Base-by-base conservation (phyloP, 176 grass and related monocot species). In the Musa schizocarpa region DNA sequence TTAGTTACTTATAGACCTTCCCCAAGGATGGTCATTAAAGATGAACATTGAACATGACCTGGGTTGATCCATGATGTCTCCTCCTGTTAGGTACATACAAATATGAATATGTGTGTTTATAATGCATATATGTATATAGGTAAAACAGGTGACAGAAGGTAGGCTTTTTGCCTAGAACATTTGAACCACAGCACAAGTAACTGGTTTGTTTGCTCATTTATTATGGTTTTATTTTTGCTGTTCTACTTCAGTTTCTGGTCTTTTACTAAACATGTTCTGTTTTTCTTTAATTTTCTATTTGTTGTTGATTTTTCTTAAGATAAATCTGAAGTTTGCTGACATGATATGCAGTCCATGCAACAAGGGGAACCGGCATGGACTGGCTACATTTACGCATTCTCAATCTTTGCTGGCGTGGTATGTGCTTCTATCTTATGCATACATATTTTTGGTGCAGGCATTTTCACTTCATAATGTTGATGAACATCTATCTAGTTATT, bases 381-480 rank as follows among this genome's bases (percentile, higher is more conserved):
- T 58, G 95, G 95, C 24, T 94, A 99, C 81, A 86, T 99, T 55
- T 99, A 99, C 26, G 90, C 95, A 56, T 94, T 99, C 61, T 76
- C 88, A 70, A 94, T 99, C 72, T 99, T 99, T 79, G 85, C 95
- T 67, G 95, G 95, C 87, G 95, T 99, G 88, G 95, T 99, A 94
- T 63, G 84, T 56, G 25, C 25, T 56, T 56, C 72, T 57, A 25
- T 9, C 20, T 16, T 55, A 9, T 1, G 61, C 22, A 52, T 54
- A 58, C 77, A 12, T 21, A 50, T 56, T 82, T 70, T 54, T 81
- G 1, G 9, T 14, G 0, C 50, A 71, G 68, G 9, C 6, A 11
- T 52, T 71, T 17, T n/a, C 2, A 1, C 4, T 71, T 34, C 68
- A 10, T 0, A 52, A 10, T 19, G 1, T 12, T 68, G 57, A 17